Evolutionary conservation across 1,284 basidiomycete genomes (phyloP).

Genomic region (Apiotrichum porosum): DNA sequence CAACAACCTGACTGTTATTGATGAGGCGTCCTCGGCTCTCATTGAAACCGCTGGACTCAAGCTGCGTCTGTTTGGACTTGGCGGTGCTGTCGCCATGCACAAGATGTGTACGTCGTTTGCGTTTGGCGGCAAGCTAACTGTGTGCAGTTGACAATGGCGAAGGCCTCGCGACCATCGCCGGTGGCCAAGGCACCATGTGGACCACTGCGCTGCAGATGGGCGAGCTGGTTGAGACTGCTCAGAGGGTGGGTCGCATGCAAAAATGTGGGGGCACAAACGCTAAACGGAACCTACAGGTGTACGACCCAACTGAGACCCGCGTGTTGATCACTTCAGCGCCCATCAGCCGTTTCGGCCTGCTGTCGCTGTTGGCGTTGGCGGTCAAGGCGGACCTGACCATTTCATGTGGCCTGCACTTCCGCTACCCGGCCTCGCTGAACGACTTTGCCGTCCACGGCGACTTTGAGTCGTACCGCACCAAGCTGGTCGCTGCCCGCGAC

Average conservation of each 20-base stretch:
- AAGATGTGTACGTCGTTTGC: conserved; percentile 76
- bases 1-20: conserved; percentile 82
- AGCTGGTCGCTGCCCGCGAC: conserved; percentile 72
- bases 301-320: conserved; percentile 88
- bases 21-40: conserved; percentile 87
- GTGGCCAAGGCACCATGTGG: conserved; percentile 98
- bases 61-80: conserved; percentile 86
- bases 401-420: conserved; percentile 94
- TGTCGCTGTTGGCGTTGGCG: conserved; percentile 82
- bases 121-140: conserved; percentile 12
- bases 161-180: conserved; percentile 90
- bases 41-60: conserved; percentile 91
- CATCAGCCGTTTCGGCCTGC: conserved; percentile 86
- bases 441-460: conserved; percentile 91
- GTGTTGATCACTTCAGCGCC: conserved; percentile 88
- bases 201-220: conserved; percentile 95
- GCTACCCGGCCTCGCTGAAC: conserved; percentile 93
- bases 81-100: conserved; percentile 91
- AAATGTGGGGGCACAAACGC: background rate
- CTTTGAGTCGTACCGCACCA: conserved; percentile 81
- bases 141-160: conserved; percentile 57
- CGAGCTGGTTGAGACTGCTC: conserved; percentile 94
- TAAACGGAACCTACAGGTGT: conserved; percentile 49
- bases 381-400: conserved; percentile 92
- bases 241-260: conserved; percentile 58